Percentiles rank a stretch among this genome's conserved stretches.
Conservation (phyloP, 257 asterid genomes). For the Nicotiana tomentosiformis region DNA sequence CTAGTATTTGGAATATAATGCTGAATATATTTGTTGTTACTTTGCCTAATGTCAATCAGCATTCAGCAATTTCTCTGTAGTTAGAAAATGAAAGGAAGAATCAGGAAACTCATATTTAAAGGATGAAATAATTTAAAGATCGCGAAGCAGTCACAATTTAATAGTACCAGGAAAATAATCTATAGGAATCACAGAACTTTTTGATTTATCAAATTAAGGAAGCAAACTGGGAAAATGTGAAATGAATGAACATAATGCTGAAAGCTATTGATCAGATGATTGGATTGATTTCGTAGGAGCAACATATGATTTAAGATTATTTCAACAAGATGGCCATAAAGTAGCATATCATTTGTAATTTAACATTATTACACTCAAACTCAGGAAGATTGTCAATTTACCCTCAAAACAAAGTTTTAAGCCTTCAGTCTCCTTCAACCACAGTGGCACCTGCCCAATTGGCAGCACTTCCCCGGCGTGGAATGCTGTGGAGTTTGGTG, state of each 20-base stretch:
- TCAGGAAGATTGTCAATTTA: not conserved
- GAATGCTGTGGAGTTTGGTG: conserved; percentile 48
- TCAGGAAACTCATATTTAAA: too few relatives aligned
- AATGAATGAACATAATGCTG: not conserved
- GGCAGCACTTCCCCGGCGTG: conserved; percentile 54
- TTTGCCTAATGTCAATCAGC: not conserved
- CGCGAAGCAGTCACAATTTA: too few relatives aligned
- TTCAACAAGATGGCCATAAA: not conserved
- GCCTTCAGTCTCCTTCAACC: conserved; percentile 25
- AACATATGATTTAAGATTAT: not conserved
- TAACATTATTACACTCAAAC: conserved; percentile 5
- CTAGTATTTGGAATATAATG: not conserved
- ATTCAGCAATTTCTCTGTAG: not conserved
- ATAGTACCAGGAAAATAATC: too few relatives aligned
- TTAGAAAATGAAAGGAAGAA: too few relatives aligned
- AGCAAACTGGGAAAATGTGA: not conserved
- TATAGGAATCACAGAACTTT: too few relatives aligned
- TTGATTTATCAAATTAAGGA: not conserved
- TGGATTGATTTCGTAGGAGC: not conserved
- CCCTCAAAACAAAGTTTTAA: not conserved
- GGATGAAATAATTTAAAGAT: too few relatives aligned
- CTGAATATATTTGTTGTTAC: not conserved
- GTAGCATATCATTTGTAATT: not conserved
- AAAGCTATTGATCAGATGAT: not conserved
- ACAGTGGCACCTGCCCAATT: conserved; percentile 47